phyloP scores from a whole-genome alignment of 2,329 filamentous ascomycete genomes.

The Fusarium metavorans region DNA sequence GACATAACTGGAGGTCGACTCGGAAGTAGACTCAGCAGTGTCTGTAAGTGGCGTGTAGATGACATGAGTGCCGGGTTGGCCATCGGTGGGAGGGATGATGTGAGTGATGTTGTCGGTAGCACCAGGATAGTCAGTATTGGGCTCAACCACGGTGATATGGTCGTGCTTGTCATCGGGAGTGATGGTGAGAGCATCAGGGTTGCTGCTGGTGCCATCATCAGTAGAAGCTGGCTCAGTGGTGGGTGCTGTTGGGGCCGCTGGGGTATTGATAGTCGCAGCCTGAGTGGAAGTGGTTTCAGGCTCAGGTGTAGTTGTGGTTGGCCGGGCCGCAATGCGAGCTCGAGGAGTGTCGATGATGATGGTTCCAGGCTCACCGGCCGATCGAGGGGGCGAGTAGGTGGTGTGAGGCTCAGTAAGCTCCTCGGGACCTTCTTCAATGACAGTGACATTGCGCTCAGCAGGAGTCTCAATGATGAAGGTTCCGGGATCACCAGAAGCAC shows the following conservation, averaged over 20 bases:
- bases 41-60: constrained; percentile 27
- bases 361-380: constrained; percentile 7
- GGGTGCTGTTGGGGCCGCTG: background rate
- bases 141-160: constrained; percentile 28
- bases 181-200: constrained; percentile 24
- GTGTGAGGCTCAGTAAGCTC: background rate
- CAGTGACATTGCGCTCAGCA: background rate
- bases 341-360: constrained; percentile 25
- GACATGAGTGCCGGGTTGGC: constrained; percentile 23
- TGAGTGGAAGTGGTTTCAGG: background rate
- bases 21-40: background rate
- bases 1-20: constrained; percentile 16
- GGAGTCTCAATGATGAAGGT: background rate
- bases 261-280: background rate
- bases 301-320: background rate
- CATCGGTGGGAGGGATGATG: constrained; percentile 20
- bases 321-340: background rate
- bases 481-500: constrained; percentile 1
- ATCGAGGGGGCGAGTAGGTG: background rate
- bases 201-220: constrained; percentile 4
- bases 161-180: constrained; percentile 22
- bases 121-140: constrained; percentile 28
- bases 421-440: background rate
- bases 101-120: constrained; percentile 31
- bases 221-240: background rate